Evolutionary conservation across 768 basidiomycete genomes (phyloP).

Genomic region (Roridomyces roridus): DNA sequence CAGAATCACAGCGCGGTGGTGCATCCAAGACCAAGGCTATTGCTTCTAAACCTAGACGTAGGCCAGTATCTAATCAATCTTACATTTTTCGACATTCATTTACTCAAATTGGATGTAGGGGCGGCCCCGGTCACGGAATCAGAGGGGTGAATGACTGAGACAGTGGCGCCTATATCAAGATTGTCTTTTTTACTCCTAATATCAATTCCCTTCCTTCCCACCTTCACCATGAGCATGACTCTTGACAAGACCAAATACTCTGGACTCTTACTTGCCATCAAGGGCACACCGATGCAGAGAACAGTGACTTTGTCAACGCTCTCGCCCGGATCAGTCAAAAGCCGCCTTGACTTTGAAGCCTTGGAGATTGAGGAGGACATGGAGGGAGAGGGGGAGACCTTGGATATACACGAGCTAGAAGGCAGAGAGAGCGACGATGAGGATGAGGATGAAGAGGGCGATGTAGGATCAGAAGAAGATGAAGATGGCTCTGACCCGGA

Average conservation of each 20-base stretch:
- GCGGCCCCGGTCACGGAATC: conserved; percentile 7
- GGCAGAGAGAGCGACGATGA: neutral
- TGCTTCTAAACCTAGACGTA: neutral
- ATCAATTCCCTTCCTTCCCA: neutral
- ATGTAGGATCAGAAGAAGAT: no score
- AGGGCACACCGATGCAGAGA: neutral
- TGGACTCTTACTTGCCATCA: conserved; percentile 1
- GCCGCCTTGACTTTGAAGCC: neutral
- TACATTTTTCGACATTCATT: no score
- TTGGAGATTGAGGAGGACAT: conserved; percentile 19
- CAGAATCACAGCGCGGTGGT: no score
- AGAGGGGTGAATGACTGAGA: conserved; percentile 2
- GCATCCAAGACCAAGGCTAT: no score
- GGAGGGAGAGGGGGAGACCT: conserved; percentile 11
- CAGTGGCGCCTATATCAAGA: neutral
- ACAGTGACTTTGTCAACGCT: neutral
- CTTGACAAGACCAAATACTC: neutral
- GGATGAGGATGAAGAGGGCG: conserved; percentile 3
- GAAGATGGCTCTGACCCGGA: conserved; percentile 11
- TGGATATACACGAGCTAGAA: neutral
- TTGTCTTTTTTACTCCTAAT: conserved; percentile 5
- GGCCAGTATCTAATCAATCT: conserved; percentile 23
- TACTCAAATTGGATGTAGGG: no score
- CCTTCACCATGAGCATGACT: neutral
- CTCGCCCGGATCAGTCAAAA: neutral